Evolutionary conservation across 768 basidiomycete species (phyloP), one percentile per base, ranked within the genome.

Genomic region (Naematelia aurantialba): DNA sequence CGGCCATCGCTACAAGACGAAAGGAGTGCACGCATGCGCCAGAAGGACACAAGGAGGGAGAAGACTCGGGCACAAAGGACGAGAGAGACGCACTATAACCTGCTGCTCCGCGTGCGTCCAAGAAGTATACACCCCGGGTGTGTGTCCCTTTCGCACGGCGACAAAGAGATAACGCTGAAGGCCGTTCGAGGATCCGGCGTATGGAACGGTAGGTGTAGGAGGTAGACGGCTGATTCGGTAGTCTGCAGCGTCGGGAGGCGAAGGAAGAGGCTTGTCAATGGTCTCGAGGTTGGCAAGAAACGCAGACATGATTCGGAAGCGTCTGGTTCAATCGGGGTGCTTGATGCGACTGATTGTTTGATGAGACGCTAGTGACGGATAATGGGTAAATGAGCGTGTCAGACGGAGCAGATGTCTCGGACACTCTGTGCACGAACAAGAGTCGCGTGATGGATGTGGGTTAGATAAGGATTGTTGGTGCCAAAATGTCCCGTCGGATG

Each of bases 101-200:
- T 70, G 63, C 46, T 39, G 55, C 51, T 73, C 72, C 4, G 69
- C 70, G 50, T 67, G 58, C n/a, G 46, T 49, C 70, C 70, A 70
- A 1, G 61, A 49, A 24, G 67, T 67, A 52, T 63, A 76, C 4
- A 76, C 72, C 19, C 74, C 74, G 14, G 56, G 44, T 1, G 54
- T 21, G 34, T 67, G 61, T 17, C 70, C 72, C 53, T 45, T 49
- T 34, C 68, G 55, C 1, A 76, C 67, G 13, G 70, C 74, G 34
- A 70, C 60, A 48, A 56, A 76, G 8, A 70, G 52, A 44, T 62
- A 62, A 52, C 70, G 58, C 34, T 30, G 25, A 13, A 19, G 30
- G 17, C 52, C 34, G 17, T n/a, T 31, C 34, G 34, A 39, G 17
- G 52, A 24, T 30, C 52, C 52, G 17, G 52, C 52, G 27, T 21